Evolutionary conservation across 2,329 filamentous ascomycete genomes (phyloP), one percentile per base, ranked within the genome.

Genomic region (Pseudogymnoascus sp.): DNA sequence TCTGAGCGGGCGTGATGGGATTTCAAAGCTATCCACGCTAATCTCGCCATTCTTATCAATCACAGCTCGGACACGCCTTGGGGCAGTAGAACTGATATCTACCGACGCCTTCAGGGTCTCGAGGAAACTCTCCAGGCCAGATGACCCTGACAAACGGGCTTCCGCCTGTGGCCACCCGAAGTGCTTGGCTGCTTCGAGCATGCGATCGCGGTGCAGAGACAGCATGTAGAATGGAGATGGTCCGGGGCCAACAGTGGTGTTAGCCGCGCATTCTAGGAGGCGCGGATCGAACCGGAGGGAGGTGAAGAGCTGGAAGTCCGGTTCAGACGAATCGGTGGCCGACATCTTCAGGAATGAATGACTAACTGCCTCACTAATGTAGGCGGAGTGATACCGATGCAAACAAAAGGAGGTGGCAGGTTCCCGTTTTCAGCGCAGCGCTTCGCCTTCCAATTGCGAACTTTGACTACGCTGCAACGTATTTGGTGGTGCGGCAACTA

Each of bases 221-320:
- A 94, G 81, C 81, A 95, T 91, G 74, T 95, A 95, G 68, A 91
- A 86, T 0, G 87, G 83, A 7, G 85, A 89, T 6, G 76, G 62
- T 12, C 39, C 64, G 38, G 19, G 64, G 66, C 58, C 69, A 69
- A 68, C 64, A 49, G 66, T 68, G 12, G 66, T 70, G 62, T 69
- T 71, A 21, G 66, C 65, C 38, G 68, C 60, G 6, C 68, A 67
- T 6, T 74, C 66, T 6, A 77, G 70, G 38, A 93, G 80, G 1
- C 72, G 71, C 14, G 82, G 80, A 67, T 93, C 90, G 72, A 87
- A 91, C 61, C 90, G 86, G 63, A 92, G 77, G 0, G 89, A 88
- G 2, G 87, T 88, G 70, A 90, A 88, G 33, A 92, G 76, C 58
- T 80, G 75, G 67, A 91, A 89, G 2, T 75, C 69, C 55, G 69